These are phyloP conservation scores for Pleurotus tuber-regium DNA, from an alignment of 768 basidiomycete species.

Conservation along the genomic window DNA sequence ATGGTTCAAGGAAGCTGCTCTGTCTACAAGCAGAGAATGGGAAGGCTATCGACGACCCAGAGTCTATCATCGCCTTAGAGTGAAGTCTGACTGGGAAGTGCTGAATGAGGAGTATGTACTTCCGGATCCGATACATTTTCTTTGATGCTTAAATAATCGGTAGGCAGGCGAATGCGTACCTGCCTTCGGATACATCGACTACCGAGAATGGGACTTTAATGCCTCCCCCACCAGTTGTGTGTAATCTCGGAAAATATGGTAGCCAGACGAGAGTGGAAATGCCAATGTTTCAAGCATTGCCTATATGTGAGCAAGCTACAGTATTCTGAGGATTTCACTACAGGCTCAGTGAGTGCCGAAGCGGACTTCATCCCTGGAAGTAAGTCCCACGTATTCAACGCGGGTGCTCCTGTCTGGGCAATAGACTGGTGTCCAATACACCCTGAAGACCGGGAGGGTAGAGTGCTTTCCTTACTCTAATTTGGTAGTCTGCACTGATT, in stretches of 20 bases:
- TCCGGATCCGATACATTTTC: neutral
- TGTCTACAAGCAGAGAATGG: constrained; percentile 25
- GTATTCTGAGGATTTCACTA: neutral
- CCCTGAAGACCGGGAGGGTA: constrained; percentile 52
- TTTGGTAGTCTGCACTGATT: neutral
- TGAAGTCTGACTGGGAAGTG: constrained; percentile 44
- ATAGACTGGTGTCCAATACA: constrained; percentile 92
- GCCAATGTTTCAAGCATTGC: constrained; percentile 51
- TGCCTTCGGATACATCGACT: constrained; percentile 53
- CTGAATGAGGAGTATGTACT: constrained; percentile 46
- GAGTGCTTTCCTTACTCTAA: constrained; percentile 15
- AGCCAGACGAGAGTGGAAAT: constrained; percentile 49
- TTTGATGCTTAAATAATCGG: constrained; percentile 9
- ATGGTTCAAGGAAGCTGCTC: constrained; percentile 67
- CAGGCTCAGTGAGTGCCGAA: constrained; percentile 24
- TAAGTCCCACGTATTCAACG: constrained; percentile 72
- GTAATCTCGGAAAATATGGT: constrained; percentile 65
- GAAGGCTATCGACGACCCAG: constrained; percentile 58
- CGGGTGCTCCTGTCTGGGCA: constrained; percentile 89
- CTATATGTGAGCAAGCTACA: constrained; percentile 47
- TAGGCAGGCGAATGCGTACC: constrained; percentile 57
- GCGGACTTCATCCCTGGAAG: constrained; percentile 60
- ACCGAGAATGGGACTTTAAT: constrained; percentile 49
- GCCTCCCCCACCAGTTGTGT: constrained; percentile 54
- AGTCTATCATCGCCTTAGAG: constrained; percentile 46